A percentile compares a stretch with the other conserved stretches of the same genome.
Evolutionary conservation across 345 rosid genomes (phyloP).

Genomic region (Dipteronia dyeriana): DNA sequence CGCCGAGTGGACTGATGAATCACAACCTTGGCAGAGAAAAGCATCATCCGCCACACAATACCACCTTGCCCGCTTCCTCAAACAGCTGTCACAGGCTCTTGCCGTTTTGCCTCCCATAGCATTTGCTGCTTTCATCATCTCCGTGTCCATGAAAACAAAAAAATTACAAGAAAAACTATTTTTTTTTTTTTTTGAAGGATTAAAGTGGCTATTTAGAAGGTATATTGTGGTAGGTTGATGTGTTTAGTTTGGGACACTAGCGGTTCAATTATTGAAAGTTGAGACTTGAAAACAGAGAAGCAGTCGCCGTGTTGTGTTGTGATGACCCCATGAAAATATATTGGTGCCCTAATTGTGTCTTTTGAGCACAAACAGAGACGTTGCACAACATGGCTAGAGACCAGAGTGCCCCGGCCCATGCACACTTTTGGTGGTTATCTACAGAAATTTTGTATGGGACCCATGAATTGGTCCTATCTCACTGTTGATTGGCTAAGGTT

Average conservation of each 20-base stretch:
- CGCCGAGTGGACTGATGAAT: slow-evolving; percentile 63
- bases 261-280: slow-evolving; percentile 9
- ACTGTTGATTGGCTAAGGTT: slow-evolving; percentile 39
- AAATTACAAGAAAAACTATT: neutral
- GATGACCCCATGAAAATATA: neutral
- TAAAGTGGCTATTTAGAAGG: neutral
- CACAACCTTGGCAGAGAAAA: slow-evolving; percentile 71
- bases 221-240: neutral
- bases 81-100: slow-evolving; percentile 58
- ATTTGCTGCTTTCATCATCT: slow-evolving; percentile 25
- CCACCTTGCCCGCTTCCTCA: slow-evolving; percentile 53
- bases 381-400: no score
- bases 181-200: neutral
- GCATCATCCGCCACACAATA: slow-evolving; percentile 68
- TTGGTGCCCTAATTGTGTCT: neutral
- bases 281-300: neutral
- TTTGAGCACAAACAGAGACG: neutral
- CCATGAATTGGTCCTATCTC: slow-evolving; percentile 31
- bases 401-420: neutral
- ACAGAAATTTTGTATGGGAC: slow-evolving; percentile 21
- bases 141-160: neutral
- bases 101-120: slow-evolving; percentile 43
- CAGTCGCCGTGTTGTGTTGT: neutral
- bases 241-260: neutral
- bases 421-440: slow-evolving; percentile 12